phyloP scores from a whole-genome alignment of 805 yeast genomes.

The Zygotorulaspora chibaensis region DNA sequence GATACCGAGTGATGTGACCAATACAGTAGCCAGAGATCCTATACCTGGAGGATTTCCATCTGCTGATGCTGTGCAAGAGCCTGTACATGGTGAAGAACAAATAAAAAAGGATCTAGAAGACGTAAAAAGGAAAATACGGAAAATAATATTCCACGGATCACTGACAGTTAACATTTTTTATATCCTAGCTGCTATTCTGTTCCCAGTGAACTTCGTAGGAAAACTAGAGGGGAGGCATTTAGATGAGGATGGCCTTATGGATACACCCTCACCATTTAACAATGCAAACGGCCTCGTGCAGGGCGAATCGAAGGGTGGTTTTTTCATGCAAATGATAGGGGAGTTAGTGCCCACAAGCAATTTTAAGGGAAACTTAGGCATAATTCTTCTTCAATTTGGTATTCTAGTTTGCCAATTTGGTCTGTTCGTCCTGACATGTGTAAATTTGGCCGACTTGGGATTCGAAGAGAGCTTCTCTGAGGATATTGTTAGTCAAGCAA shows the following conservation, averaged over 20 bases:
- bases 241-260: constrained; percentile 23
- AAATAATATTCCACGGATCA: constrained; percentile 25
- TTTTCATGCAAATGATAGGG: constrained; percentile 45
- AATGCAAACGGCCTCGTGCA: constrained; percentile 24
- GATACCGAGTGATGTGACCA: constrained; percentile 4
- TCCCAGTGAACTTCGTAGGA: constrained; percentile 37
- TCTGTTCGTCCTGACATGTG: constrained; percentile 26
- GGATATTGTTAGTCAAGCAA: constrained; percentile 6
- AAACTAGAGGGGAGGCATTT: constrained; percentile 29
- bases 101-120: constrained; percentile 8
- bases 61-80: not conserved
- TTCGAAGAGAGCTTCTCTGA: constrained; percentile 10
- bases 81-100: constrained; percentile 1
- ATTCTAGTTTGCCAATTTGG: constrained; percentile 28
- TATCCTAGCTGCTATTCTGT: constrained; percentile 18
- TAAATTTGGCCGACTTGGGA: constrained; percentile 26
- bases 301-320: constrained; percentile 36
- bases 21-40: not conserved
- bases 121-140: constrained; percentile 23
- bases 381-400: constrained; percentile 25
- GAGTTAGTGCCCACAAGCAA: constrained; percentile 38
- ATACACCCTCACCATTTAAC: constrained; percentile 31
- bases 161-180: constrained; percentile 23
- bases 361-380: constrained; percentile 32
- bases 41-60: constrained; percentile 26